Base-by-base conservation (phyloP, 2,329 filamentous ascomycete species). In the Diplodia seriata region DNA sequence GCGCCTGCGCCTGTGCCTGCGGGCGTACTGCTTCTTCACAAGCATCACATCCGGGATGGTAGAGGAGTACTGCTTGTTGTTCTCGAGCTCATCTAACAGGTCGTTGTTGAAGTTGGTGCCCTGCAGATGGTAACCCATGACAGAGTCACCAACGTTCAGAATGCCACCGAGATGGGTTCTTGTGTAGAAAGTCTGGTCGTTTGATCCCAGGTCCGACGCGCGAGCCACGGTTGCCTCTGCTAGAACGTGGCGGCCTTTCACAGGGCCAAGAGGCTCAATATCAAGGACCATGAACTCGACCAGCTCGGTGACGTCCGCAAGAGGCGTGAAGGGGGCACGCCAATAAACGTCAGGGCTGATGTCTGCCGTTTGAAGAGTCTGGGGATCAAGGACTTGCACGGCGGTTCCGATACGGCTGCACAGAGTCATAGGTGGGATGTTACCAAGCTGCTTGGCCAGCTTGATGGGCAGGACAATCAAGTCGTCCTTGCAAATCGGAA, bases 401-500 rank as follows among this genome's bases (percentile, higher is more conserved):
- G 93, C 87, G 3, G 94, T 98, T 70, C 95, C 94, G 67, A 99
- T 89, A 72, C 91, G 88, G 79, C 94, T 88, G 83, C 95, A 98
- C 47, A 99, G 84, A 1, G 90, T 88, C 47, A 99, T 84, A 3
- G 95, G 95, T 1, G 89, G 87, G 74, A 98, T 97, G 79, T 97
- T 97, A 70, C 95, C 94, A 63, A 91, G 84, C 67, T 90, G 88
- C 78, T 93, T 95, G 15, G 95, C 95, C 69, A 98, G 84, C 73
- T 93, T 93, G 70, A 97, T 89, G 0, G 95, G 95, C 43, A 99
- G 83, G 1, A 92, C 94, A n/a, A 99, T 92, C 33, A 99, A 84
- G 76, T 99, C 95, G 74, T 99, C 95, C 80, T 97, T 97, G 85
- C 95, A 98, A 61, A 99, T 93, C 1, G 95, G 95, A 31, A 98